Percentiles rank a stretch among this genome's conserved stretches.
Evolutionary conservation across 140 eudicot genomes (phyloP).

Genomic region (Flaveria floridana): DNA sequence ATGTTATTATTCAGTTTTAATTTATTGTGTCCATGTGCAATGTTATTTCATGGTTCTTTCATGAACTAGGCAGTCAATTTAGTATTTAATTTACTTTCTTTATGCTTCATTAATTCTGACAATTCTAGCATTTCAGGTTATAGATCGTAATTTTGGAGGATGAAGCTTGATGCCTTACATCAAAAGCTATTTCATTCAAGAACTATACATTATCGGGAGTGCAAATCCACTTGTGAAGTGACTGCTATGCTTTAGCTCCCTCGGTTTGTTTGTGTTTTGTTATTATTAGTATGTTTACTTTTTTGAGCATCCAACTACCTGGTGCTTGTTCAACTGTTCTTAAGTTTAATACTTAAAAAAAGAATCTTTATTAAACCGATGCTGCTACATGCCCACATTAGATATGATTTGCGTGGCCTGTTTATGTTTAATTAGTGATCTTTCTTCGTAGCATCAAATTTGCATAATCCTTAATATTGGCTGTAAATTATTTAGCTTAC

Average conservation of each 20-base stretch:
- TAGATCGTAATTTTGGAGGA: constrained; percentile 18
- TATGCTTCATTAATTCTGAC: constrained; percentile 22
- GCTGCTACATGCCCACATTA: background rate
- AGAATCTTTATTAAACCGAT: constrained; percentile 9
- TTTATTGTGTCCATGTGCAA: background rate
- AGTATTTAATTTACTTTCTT: background rate
- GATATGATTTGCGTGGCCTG: constrained; percentile 20
- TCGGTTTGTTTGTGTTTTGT: constrained; percentile 28
- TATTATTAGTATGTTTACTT: background rate
- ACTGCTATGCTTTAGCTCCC: constrained; percentile 23
- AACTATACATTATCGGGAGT: constrained; percentile 24
- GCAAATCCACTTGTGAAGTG: constrained; percentile 8
- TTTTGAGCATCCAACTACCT: constrained; percentile 21
- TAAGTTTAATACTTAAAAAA: constrained; percentile 22
- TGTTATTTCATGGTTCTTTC: background rate
- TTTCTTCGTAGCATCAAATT: constrained; percentile 3
- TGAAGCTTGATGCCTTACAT: constrained; percentile 22
- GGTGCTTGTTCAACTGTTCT: constrained; percentile 26
- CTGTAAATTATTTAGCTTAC: constrained; percentile 9
- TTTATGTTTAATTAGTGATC: background rate
- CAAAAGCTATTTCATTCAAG: constrained; percentile 10
- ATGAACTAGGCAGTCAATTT: background rate
- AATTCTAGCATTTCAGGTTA: constrained; percentile 24
- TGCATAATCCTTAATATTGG: constrained; percentile 11
- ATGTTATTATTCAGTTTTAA: background rate